Evolutionary conservation across 2,329 filamentous ascomycete genomes (phyloP), one percentile per base, ranked within the genome.

Genomic region (Malbranchea cinnamomea): DNA sequence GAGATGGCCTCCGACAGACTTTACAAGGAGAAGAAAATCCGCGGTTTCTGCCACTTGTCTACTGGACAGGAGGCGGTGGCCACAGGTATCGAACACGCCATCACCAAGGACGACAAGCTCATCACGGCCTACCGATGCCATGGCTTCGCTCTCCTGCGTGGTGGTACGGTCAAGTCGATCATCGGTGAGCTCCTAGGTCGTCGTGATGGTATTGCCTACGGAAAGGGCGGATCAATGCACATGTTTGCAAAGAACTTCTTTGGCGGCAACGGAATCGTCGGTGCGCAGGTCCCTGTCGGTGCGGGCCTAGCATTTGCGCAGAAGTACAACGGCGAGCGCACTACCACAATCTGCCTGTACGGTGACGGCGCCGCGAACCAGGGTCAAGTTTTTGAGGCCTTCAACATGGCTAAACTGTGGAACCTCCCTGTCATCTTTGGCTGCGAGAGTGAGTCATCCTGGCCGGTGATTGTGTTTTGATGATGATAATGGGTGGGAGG

Each of bases 11-110:
- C 89, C 65, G 89, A 98, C 58, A 75, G 87, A 56, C 69, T 98
- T 52, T 98, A 98, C 81, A 98, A 98, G 71, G 89, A 95, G 70
- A 98, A 98, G 78, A 95, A 98, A 73, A 95, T 98, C 50, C 81
- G 89, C 50, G 89, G 89, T 65, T 98, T 98, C 79, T 98, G 89
- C 67, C 89, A 98, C 66, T 65, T 98, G 61, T 95, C 89, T 36
- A 92, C 80, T 36, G 89, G 89, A 40, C 89, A 98, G 65, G 89
- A 98, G 71, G 89, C 89, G 42, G 89, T 98, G 43, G 84, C 89
- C 36, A 77, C 85, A 47, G 89, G 89, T 56, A 95, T 98, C 52
- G 89, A 98, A 66, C 82, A 93, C 58, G 85, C 85, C 43, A 80
- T 98, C 54, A 81, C 74, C 49, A 84, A 82, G 62, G 63, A 77